Evolutionary conservation across 352 stramenopile genomes (phyloP), one percentile per base, ranked within the genome.

Genomic region (Thalassiosira livingstoniorum): DNA sequence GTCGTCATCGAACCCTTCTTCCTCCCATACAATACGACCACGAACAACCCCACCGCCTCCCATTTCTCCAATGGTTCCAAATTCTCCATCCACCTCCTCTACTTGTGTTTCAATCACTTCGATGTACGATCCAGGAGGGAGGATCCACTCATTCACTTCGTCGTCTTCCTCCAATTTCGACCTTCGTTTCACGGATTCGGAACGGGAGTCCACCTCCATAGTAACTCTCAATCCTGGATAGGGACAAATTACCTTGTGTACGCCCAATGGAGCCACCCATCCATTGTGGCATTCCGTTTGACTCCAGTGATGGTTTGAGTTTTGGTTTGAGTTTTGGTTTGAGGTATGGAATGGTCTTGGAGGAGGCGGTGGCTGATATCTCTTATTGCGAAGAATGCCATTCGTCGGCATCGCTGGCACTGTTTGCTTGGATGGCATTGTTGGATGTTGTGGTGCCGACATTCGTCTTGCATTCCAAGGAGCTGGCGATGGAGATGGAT

Each of bases 101-200:
- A 78, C 63, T 69, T 80, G 62, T 13, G 78, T 85, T 45, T 85
- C 78, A 18, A 85, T 18, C 32, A 85, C 65, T 57, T 85, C 68
- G 23, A 85, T 57, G 43, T 72, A 80, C 0, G 43, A 63, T 62
- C 70, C 70, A 18, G 64, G 71, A 15, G 70, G 53, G 15, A 84
- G 29, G 0, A 80, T 67, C 29, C 21, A 4, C n/a, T 21, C 31
- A 2, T 47, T 75, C 0, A 18, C 63, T 21, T 66, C 58, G 53
- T 37, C n/a, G n/a, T n/a, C n/a, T n/a, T n/a, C n/a, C n/a, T n/a
- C n/a, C n/a, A n/a, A n/a, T n/a, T n/a, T n/a, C n/a, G n/a, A n/a
- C n/a, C n/a, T n/a, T n/a, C n/a, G n/a, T 66, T 83, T 39, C 4
- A 85, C 69, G 0, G 77, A 21, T 4, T 25, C 37, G 4, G 31